phyloP scores from a whole-genome alignment of 75 land plant species.

The Larix kaempferi region DNA sequence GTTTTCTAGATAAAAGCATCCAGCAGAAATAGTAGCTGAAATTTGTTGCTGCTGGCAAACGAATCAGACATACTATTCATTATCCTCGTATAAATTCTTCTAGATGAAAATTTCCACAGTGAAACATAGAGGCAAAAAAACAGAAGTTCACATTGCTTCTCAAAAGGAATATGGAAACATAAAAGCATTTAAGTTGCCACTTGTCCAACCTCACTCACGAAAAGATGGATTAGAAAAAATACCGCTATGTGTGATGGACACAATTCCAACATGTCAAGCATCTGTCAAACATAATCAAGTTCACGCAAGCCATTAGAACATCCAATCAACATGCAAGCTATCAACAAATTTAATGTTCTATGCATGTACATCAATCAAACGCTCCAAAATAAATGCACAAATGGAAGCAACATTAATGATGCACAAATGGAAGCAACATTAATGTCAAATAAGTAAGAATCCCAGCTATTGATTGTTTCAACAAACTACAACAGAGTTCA shows the following conservation, averaged over 20 bases:
- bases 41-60: too few relatives aligned
- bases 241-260: conserved; percentile 83
- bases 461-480: neutral
- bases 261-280: conserved; percentile 66
- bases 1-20: too few relatives aligned
- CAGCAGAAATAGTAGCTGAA: too few relatives aligned
- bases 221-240: conserved; percentile 7
- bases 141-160: too few relatives aligned
- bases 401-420: neutral
- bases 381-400: neutral
- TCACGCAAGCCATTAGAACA: conserved; percentile 2
- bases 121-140: too few relatives aligned
- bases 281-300: conserved; percentile 36
- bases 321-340: neutral
- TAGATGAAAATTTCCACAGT: too few relatives aligned
- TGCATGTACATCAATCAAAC: neutral
- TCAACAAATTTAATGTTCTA: neutral
- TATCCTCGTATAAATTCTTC: too few relatives aligned
- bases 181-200: too few relatives aligned
- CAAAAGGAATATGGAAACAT: too few relatives aligned
- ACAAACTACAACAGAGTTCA: too few relatives aligned
- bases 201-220: neutral
- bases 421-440: neutral
- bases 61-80: too few relatives aligned
- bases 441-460: neutral